Base-by-base conservation (phyloP, 768 basidiomycete species). In the Coprinopsis sp. region DNA sequence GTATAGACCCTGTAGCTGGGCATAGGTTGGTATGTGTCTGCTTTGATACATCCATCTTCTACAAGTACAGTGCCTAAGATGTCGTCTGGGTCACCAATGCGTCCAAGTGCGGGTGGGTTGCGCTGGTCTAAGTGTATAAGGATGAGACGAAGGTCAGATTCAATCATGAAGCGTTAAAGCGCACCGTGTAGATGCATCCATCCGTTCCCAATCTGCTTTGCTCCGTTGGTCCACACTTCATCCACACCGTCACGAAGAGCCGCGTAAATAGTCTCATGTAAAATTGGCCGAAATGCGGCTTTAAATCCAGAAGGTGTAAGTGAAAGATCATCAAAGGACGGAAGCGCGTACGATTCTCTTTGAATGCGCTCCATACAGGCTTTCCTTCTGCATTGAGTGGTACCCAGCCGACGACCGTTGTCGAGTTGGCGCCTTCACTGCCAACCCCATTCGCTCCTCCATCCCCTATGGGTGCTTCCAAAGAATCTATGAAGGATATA, bases 111-210 rank as follows among this genome's bases (percentile, higher is more conserved):
- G 1, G 89, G 90, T 5, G 87, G 56, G 47, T 91, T 91, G 33
- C 89, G 75, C 37, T 73, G 70, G 58, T 91, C 89, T 90, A 22
- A n/a, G 33, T 10, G 12, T 29, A 23, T n/a, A 24, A 38, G 27
- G 21, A 24, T 21, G n/a, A n/a, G n/a, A 10, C 18, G 14, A 11
- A 36, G 7, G 34, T 7, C 14, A 33, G n/a, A 10, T 13, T 6
- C 14, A 22, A 40, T 27, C 34, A 11, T 1, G 24, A 36, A 7
- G 3, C 21, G 22, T 44, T n/a, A 10, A 22, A 2, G 34, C 67
- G 25, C 47, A 73, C 77, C 77, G 34, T 89, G 78, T 37, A 91
- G 81, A 58, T 91, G 89, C 84, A 91, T 85, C 89, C 89, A 91
- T n/a, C 89, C 89, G 16, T 78, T 63, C 50, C 76, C 77, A 2